phyloP scores from a whole-genome alignment of 345 rosid species.

The Corchorus olitorius region DNA sequence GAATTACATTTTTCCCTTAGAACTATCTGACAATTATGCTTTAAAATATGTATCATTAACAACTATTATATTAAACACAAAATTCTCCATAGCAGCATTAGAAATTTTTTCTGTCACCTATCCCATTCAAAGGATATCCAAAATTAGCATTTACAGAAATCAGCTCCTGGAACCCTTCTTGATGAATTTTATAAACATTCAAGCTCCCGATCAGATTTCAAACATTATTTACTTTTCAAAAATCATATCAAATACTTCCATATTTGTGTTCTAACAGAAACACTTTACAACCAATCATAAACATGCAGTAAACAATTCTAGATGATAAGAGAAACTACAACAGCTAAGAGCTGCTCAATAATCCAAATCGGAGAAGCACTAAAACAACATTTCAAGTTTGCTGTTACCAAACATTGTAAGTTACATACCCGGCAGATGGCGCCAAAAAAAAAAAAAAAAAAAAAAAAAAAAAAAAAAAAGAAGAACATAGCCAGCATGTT shows the following conservation, averaged over 20 bases:
- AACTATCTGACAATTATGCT: no score
- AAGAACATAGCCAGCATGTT: background rate
- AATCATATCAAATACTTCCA: constrained; percentile 3
- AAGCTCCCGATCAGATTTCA: background rate
- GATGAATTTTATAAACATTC: background rate
- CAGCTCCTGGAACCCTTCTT: background rate
- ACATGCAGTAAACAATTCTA: background rate
- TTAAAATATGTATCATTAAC: background rate
- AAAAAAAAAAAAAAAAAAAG: no score
- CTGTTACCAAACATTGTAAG: background rate
- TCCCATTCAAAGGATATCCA: background rate
- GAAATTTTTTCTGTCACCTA: background rate
- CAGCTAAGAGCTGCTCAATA: background rate
- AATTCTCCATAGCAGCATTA: background rate
- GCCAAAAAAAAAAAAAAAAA: no score
- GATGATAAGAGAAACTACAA: background rate
- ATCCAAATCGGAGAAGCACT: constrained; percentile 3
- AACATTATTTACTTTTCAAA: constrained; percentile 1
- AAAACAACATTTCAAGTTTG: background rate
- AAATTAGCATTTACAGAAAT: background rate
- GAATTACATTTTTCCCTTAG: no score
- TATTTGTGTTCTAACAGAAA: background rate
- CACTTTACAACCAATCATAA: constrained; percentile 1
- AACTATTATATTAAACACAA: background rate
- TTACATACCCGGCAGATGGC: no score